Percentiles rank a stretch among this genome's conserved stretches.
Evolutionary conservation across 306 rosid genomes (phyloP).

Genomic region (Vachellia pachyceras): DNA sequence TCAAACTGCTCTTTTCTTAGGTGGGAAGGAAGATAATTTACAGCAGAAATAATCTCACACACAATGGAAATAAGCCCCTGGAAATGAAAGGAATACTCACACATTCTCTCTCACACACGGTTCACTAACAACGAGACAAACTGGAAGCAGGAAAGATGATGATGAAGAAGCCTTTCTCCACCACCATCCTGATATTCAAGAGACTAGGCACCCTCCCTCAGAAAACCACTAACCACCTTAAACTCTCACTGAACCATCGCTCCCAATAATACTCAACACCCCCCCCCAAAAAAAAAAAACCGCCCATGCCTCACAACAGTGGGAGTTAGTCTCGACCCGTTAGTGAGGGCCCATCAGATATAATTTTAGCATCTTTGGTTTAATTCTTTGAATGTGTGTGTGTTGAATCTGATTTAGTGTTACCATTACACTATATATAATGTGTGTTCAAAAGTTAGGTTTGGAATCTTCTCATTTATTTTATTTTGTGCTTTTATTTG

Average conservation of each 20-base stretch:
- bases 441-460: background rate
- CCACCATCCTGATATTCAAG: background rate
- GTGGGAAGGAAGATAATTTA: background rate
- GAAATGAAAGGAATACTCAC: background rate
- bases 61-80: background rate
- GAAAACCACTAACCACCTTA: no score
- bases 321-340: background rate
- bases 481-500: slow-evolving; percentile 11
- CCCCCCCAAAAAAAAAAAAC: no score
- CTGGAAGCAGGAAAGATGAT: background rate
- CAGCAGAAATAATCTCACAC: background rate
- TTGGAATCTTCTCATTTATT: background rate
- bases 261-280: background rate
- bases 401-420: slow-evolving; percentile 18
- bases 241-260: background rate
- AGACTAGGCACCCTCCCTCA: background rate
- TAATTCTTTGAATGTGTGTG: slow-evolving; percentile 9
- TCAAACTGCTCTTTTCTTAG: background rate
- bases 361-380: slow-evolving; percentile 6
- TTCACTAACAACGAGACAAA: background rate
- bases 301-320: background rate
- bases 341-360: background rate
- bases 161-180: background rate
- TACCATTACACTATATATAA: no score
- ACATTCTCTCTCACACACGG: background rate